Evolutionary conservation across 805 yeast genomes (phyloP), one percentile per base, ranked within the genome.

Genomic region (Kodamaea restingae): DNA sequence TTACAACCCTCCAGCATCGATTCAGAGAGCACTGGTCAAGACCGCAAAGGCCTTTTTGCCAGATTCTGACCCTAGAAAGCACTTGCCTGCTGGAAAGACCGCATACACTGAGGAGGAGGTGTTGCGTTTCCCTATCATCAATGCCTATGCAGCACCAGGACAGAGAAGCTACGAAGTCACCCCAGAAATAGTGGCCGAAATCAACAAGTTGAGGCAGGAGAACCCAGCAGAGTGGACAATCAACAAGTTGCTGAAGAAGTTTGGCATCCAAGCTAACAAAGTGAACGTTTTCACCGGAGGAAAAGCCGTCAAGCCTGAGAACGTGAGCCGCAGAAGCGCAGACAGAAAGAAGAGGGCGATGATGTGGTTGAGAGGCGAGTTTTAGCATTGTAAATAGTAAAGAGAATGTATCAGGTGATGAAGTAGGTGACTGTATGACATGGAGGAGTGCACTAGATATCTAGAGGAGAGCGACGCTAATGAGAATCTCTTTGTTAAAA

Each of bases 31-130:
- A 18, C 61, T 74, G 9, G 63, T 71, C 41, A 73, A 65, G 56
- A 81, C 93, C 2, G 95, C 95, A 12, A 70, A 70, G 38, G 78
- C 80, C 2, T 86, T 86, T 56, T 58, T 86, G 41, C 88, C 93
- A 8, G 47, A 62, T 4, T 61, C 58, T 30, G 87, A 84, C 53
- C 77, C 79, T 31, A 73, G 93, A 48, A 67, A 70, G 38, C 61
- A 57, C 2, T 49, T 70, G 8, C 47, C 60, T 25, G 52, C 60
- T 7, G 44, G 41, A 29, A 54, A 60, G 55, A n/a, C n/a, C n/a
- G n/a, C n/a, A n/a, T 63, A 56, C 50, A 56, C 65, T 11, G 49
- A 50, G 24, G 60, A 61, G 32, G 65, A 64, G 42, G 50, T 68
- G 40, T 52, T 54, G 18, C 57, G 65, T 39, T 64, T 62, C 61